A percentile compares a stretch with the other conserved stretches of the same genome.
Conservation (phyloP, 805 yeast genomes). For the Zygotorulaspora danielsina region DNA sequence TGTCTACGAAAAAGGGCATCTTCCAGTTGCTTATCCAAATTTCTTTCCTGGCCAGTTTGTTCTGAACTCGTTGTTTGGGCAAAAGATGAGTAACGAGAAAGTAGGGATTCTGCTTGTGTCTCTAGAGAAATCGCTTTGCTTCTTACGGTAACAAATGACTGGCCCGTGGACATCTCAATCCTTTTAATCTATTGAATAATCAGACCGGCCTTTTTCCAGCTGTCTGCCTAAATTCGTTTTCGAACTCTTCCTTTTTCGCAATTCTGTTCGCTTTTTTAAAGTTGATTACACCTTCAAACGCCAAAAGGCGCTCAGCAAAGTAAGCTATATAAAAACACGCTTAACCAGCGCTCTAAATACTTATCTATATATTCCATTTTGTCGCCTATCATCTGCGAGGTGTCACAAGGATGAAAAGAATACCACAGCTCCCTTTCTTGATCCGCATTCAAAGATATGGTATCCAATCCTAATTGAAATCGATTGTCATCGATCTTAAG, state of each 20-base stretch:
- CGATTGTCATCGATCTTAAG: conserved; percentile 5
- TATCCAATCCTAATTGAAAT: conserved; percentile 18
- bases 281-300: neutral
- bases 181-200: neutral
- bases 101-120: conserved; percentile 54
- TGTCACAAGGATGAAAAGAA: conserved; percentile 31
- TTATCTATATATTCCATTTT: conserved; percentile 2
- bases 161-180: conserved; percentile 7
- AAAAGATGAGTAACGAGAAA: conserved; percentile 52
- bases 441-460: conserved; percentile 6
- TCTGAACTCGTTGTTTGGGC: conserved; percentile 48
- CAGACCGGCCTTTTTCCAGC: neutral
- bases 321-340: conserved; percentile 22
- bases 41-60: conserved; percentile 46
- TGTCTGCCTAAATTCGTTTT: neutral
- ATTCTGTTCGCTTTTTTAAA: neutral
- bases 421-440: conserved; percentile 22
- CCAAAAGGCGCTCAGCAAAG: conserved; percentile 1
- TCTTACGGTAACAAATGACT: conserved; percentile 61
- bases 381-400: conserved; percentile 25
- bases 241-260: neutral
- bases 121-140: conserved; percentile 67
- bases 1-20: conserved; percentile 49
- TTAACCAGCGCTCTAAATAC: conserved; percentile 29
- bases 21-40: conserved; percentile 47